Percentiles rank a stretch among this genome's conserved stretches.
These are phyloP conservation scores for Scheffersomyces lignicola DNA, from an alignment of 1,139 yeast species.

Conservation along the genomic window DNA sequence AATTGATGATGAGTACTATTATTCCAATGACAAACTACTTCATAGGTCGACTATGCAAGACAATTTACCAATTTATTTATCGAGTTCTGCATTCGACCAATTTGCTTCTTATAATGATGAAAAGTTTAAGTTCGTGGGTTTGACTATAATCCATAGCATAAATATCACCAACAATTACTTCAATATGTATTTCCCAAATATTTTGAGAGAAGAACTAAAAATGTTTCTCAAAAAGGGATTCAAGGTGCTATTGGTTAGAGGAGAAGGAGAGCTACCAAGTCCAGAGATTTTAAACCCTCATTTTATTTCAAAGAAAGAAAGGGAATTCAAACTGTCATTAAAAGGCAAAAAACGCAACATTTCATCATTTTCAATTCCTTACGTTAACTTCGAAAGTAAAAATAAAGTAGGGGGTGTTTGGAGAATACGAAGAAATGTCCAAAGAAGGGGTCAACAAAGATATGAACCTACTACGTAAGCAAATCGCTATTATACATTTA, in stretches of 20 bases:
- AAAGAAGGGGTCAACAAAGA: slow-evolving; percentile 42
- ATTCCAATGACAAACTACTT: slow-evolving; percentile 6
- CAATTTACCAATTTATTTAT: slow-evolving; percentile 19
- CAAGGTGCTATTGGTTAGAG: slow-evolving; percentile 56
- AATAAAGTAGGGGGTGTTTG: slow-evolving; percentile 60
- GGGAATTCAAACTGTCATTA: slow-evolving; percentile 14
- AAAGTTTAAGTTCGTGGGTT: slow-evolving; percentile 30
- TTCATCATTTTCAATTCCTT: slow-evolving; percentile 38
- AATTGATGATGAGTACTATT: slow-evolving; percentile 21
- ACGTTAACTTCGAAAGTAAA: slow-evolving; percentile 47
- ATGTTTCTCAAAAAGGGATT: slow-evolving; percentile 18
- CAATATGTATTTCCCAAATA: slow-evolving; percentile 60
- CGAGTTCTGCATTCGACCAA: slow-evolving; percentile 16
- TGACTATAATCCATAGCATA: slow-evolving; percentile 65
- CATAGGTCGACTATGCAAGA: slow-evolving; percentile 5
- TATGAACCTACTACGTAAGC: no score
- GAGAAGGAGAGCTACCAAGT: slow-evolving; percentile 56
- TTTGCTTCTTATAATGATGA: slow-evolving; percentile 12
- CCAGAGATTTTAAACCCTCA: slow-evolving; percentile 32
- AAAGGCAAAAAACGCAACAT: slow-evolving; percentile 14
- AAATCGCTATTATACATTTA: no score
- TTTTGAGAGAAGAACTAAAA: slow-evolving; percentile 8
- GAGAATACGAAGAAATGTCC: slow-evolving; percentile 63
- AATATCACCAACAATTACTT: slow-evolving; percentile 38
- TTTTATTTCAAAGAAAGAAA: slow-evolving; percentile 15